Base-by-base conservation (phyloP, 805 yeast species). In the Maudiozyma bulderi region DNA sequence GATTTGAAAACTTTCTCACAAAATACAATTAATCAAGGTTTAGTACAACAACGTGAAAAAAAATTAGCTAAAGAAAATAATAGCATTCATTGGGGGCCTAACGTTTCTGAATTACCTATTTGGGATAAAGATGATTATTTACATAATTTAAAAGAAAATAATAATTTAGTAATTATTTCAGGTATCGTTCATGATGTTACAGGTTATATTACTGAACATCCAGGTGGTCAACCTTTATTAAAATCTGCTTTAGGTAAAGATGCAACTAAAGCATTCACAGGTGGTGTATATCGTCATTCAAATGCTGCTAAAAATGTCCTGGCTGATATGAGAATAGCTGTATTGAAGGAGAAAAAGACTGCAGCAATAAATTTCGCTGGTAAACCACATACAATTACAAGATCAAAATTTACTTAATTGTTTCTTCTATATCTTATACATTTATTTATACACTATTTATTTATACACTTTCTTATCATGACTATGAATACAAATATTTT, bases 231-330 rank as follows among this genome's bases (percentile, higher is more conserved):
- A 62, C 81, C 87, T 44, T 70, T 86, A 53, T 68, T 86, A 45
- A 74, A 77, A 57, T 81, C 89, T 34, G 81, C 90, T 2, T 69
- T 77, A 52, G 90, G 91, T 59, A 85, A 84, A 65, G 93, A 86
- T 65, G 91, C 91, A 30, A 82, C 91, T 11, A 77, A 76, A 62
- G 93, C 90, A 1, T 86, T 86, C 73, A 82, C 83, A 62, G 95
- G 95, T 63, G 90, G 87, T 62, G 93, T 86, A 32, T 86, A 86
- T 61, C 80, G 85, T 10, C 95, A 86, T 62, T 82, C 91, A 8
- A 86, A 85, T 58, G 93, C 95, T 52, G 95, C 93, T 26, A 89
- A 84, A 66, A 86, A 86, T 66, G 70, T 85, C 61, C 75, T 86
- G 66, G 88, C 91, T 15, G 80, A 84, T 13, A 78, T 84, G 86